Conservation (phyloP, 768 basidiomycete genomes). For the Russula sp. region DNA sequence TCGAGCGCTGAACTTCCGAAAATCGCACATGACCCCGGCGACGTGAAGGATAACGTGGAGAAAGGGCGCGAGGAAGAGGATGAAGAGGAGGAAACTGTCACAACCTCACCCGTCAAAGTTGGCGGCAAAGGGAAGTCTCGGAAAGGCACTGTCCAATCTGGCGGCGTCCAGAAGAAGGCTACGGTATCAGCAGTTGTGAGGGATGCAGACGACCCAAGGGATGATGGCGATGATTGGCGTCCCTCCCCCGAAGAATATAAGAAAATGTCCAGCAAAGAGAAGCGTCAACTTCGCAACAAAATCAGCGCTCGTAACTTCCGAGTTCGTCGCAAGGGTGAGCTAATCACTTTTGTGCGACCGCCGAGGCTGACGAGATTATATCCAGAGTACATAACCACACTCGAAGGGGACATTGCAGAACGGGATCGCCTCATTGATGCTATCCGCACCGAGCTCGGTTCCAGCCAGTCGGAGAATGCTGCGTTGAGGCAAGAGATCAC, state of each 20-base stretch:
- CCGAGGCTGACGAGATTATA: neutral
- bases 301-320: slow-evolving; percentile 93
- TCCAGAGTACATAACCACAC: slow-evolving; percentile 87
- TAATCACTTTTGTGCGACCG: neutral
- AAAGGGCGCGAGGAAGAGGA: slow-evolving; percentile 33
- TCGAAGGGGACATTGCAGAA: slow-evolving; percentile 91
- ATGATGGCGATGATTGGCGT: slow-evolving; percentile 71
- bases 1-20: slow-evolving; percentile 49
- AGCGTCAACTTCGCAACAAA: slow-evolving; percentile 94
- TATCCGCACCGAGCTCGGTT: slow-evolving; percentile 78
- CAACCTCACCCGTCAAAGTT: slow-evolving; percentile 29
- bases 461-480: slow-evolving; percentile 71
- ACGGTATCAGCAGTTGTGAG: slow-evolving; percentile 32
- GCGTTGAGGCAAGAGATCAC: slow-evolving; percentile 75
- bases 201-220: slow-evolving; percentile 44
- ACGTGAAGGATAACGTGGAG: slow-evolving; percentile 33
- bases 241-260: slow-evolving; percentile 91
- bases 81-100: slow-evolving; percentile 27
- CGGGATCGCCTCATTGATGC: slow-evolving; percentile 87
- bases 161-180: slow-evolving; percentile 63
- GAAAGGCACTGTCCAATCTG: slow-evolving; percentile 67
- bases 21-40: slow-evolving; percentile 35
- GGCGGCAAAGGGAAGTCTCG: slow-evolving; percentile 49
- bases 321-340: slow-evolving; percentile 83
- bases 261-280: slow-evolving; percentile 94